Evolutionary conservation across 257 asterid genomes (phyloP).

Genomic region (Cruciata laevipes): DNA sequence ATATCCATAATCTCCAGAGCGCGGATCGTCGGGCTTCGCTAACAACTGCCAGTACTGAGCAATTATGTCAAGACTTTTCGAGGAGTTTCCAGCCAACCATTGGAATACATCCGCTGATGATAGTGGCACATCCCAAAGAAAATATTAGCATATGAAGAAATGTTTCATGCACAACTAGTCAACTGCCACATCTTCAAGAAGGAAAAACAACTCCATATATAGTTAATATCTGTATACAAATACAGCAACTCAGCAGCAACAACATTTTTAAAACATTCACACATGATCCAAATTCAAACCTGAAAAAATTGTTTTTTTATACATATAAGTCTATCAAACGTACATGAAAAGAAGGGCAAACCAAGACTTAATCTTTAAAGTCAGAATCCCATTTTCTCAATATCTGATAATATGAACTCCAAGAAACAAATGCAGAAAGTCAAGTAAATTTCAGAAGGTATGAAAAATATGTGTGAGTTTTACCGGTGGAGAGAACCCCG

Average conservation of each 20-base stretch:
- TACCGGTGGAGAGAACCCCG: conserved; percentile 76
- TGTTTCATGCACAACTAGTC: too few relatives aligned
- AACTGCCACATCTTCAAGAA: neutral
- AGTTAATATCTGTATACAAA: neutral
- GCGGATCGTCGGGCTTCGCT: conserved; percentile 62
- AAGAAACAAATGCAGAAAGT: neutral
- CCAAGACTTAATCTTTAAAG: neutral
- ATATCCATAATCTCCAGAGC: conserved; percentile 75
- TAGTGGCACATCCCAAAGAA: conserved; percentile 10
- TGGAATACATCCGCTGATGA: conserved; percentile 77
- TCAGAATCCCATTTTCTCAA: neutral
- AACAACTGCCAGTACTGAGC: conserved; percentile 83
- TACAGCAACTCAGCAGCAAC: neutral
- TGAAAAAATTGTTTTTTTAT: neutral
- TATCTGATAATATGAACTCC: too few relatives aligned
- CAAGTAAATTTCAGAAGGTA: neutral
- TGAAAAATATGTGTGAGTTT: neutral
- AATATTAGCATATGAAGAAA: neutral
- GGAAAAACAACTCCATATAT: neutral
- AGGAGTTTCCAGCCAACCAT: conserved; percentile 88
- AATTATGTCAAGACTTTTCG: conserved; percentile 60
- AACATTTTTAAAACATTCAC: neutral
- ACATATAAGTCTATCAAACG: neutral
- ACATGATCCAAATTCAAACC: neutral
- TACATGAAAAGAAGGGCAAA: neutral